A percentile compares a stretch with the other conserved stretches of the same genome.
These are phyloP conservation scores for Aegilops speltoides DNA, from an alignment of 176 grass and related monocot species.

Conservation along the genomic window DNA sequence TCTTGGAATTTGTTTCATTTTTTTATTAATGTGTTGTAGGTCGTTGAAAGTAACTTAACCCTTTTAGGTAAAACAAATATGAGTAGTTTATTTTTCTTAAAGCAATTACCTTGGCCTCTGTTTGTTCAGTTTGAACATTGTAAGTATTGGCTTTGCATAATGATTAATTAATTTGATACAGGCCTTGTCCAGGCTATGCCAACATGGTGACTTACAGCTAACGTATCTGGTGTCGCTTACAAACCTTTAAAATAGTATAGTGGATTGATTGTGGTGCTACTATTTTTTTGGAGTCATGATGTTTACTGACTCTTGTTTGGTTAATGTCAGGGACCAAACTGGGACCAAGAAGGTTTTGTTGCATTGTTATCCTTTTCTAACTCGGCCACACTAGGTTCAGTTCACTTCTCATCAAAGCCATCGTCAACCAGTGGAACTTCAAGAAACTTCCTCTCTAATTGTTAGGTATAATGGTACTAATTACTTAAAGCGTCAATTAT, in stretches of 20 bases:
- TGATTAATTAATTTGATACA: no score
- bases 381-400: conserved; percentile 75
- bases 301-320: conserved; percentile 28
- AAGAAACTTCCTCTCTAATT: conserved; percentile 75
- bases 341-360: conserved; percentile 76
- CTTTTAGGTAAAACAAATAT: no score
- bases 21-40: no score
- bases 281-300: neutral
- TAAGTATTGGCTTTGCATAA: neutral
- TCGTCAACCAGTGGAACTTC: conserved; percentile 85
- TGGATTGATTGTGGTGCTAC: neutral
- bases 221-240: conserved; percentile 4
- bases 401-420: conserved; percentile 86
- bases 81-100: no score
- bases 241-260: neutral
- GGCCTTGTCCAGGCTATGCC: no score
- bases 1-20: no score
- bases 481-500: no score
- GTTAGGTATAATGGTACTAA: conserved; percentile 53
- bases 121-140: neutral
- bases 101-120: neutral
- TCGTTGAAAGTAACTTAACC: no score
- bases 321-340: conserved; percentile 67
- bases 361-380: conserved; percentile 86
- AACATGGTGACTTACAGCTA: neutral